Evolutionary conservation across 2,329 filamentous ascomycete species (phyloP), one percentile per base, ranked within the genome.

Genomic region (Hortaea werneckii): DNA sequence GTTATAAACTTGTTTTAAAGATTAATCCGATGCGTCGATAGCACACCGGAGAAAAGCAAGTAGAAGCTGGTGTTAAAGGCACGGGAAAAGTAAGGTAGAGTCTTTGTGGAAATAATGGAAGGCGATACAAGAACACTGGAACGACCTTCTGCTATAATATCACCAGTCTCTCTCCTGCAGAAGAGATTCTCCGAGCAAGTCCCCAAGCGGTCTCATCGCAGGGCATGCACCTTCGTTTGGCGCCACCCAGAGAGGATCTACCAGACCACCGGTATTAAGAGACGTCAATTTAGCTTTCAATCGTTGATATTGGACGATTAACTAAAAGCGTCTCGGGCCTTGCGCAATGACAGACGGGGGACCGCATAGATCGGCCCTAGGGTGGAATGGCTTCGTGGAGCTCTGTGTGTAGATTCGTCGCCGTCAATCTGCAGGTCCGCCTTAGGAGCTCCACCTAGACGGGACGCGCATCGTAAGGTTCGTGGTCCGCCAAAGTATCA

Each of bases 401-500:
- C 44, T 39, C 39, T 44, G 53, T 44, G 47, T 51, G 46, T 44
- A 46, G 46, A 55, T 58, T 57, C 51, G 56, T 50, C 50, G 44
- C 41, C 43, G 38, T 28, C 43, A 45, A 41, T 46, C 48, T 57
- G 56, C 56, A 58, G 54, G 56, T 53, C 57, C 56, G 43, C 37
- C 42, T 51, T 53, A 50, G 49, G 37, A 26, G 45, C 43, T 50
- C 48, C 50, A 51, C 56, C 48, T 46, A 37, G 29, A 29, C 46
- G 46, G 45, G 43, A 42, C 30, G 26, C 20, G 6, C 7, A 20
- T 20, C 20, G 9, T 28, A 41, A 41, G 40, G 4, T 41, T 41
- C 9, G 29, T 39, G 37, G 5, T 10, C 13, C 37, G 32, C 20
- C 20, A 20, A 20, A 20, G 20, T 20, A 20, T 20, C 20, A 20